Base-by-base conservation (phyloP, 1,139 yeast species). In the Candida sojae region DNA sequence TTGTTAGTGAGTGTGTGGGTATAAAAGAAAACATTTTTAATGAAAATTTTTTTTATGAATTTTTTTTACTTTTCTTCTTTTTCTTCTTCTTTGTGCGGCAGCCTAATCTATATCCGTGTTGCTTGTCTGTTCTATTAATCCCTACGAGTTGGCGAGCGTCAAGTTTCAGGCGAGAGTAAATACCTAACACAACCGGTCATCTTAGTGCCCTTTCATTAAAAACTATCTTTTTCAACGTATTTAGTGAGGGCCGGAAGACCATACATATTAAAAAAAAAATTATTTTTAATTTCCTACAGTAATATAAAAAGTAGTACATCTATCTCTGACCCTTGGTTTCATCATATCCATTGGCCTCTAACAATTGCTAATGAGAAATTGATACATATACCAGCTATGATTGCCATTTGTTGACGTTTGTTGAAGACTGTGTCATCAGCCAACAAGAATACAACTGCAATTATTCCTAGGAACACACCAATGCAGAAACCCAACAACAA, bases 381-480 rank as follows among this genome's bases (percentile, higher is more conserved):
- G 43, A 82, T 70, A 46, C 80, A 63, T 11, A 85, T 67, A 1
- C 93, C 93, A 6, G 81, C 82, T 45, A 83, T 62, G 2, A 86
- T 73, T 7, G 89, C 79, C 83, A 82, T 79, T 55, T 75, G 77
- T 47, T 84, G 86, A 50, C 82, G 69, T 56, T 77, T 80, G 58
- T 75, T 81, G 58, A 86, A 83, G 26, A 79, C 64, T 1, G 80
- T 70, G 45, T 82, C 82, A 50, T 84, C 87, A 42, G 77, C 73
- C 46, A 79, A 67, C 43, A 85, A 57, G 51, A 86, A 70, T 25
- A 86, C 70, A 25, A 84, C 57, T 11, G 88, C 82, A 41, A 84
- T 65, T 0, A 83, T 78, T 0, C 95, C 95, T 35, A 86, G 65
- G 38, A 82, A 76, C 42, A 83, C 78, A 0, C 95, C 93, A 6